Conservation (phyloP, 2,329 filamentous ascomycete genomes). For the Graphium sp. region DNA sequence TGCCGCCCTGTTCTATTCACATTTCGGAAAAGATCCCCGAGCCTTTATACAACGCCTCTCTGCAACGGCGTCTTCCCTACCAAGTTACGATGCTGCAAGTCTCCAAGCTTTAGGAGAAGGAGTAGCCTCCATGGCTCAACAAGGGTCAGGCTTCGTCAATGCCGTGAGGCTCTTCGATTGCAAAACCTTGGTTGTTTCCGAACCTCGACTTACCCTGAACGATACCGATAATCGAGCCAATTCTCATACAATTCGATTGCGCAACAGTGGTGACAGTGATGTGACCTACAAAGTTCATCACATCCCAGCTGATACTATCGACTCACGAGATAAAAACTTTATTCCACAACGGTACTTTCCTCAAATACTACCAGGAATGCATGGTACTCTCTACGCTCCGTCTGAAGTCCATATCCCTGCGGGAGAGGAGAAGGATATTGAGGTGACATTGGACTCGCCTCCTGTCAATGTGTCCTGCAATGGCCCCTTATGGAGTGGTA, state of each 20-base stretch:
- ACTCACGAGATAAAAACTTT: constrained; percentile 4
- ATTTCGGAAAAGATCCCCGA: constrained; percentile 5
- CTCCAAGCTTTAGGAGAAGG: too few relatives aligned
- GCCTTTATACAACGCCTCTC: constrained; percentile 6
- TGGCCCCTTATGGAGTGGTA: constrained; percentile 10
- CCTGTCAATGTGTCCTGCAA: constrained; percentile 5
- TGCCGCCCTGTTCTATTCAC: constrained; percentile 8
- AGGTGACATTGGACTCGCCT: too few relatives aligned
- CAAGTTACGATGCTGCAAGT: constrained; percentile 6
- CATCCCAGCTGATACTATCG: constrained; percentile 4
- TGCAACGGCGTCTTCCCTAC: constrained; percentile 5
- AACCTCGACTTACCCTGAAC: constrained; percentile 6
- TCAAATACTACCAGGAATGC: constrained; percentile 1
- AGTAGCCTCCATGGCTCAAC: constrained; percentile 7
- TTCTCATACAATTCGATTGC: constrained; percentile 6
- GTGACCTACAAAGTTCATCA: constrained; percentile 8
- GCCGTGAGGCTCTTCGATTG: constrained; percentile 6
- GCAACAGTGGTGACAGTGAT: constrained; percentile 4
- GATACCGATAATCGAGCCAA: constrained; percentile 8
- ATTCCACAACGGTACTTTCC: constrained; percentile 7
- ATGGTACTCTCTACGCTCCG: constrained; percentile 4
- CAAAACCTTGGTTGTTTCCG: constrained; percentile 5
- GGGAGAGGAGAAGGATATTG: too few relatives aligned
- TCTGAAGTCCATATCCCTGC: too few relatives aligned
- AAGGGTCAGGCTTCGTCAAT: constrained; percentile 9